Conservation (phyloP, 176 grass and related monocot species). For the Bothriochloa decipiens region DNA sequence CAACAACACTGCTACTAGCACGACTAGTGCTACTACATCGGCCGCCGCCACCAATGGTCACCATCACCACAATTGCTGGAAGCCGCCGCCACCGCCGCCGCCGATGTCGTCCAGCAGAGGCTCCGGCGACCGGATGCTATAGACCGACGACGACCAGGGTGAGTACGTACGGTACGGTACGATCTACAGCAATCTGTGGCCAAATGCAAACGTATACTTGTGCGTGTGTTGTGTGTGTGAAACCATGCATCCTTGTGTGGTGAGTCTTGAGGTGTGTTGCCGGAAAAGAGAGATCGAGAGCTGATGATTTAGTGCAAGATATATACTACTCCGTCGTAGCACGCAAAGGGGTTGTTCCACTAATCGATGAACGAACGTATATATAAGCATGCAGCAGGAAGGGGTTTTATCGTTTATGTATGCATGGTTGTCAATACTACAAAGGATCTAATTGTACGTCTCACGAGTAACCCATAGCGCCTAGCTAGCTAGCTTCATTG, state of each 20-base stretch:
- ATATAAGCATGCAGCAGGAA: not conserved
- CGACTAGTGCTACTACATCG: not conserved
- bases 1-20: not conserved
- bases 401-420: not conserved
- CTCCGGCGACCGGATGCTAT: not conserved
- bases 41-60: not conserved
- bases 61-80: not conserved
- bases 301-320: not conserved
- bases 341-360: not conserved
- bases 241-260: not conserved
- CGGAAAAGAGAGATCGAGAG: not conserved
- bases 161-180: not conserved
- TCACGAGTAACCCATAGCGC: not conserved
- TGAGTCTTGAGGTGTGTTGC: not conserved
- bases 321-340: too few species aligned
- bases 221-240: not conserved
- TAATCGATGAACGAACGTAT: not conserved
- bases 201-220: not conserved
- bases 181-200: not conserved
- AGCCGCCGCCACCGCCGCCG: not conserved
- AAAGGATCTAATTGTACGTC: constrained; percentile 23
- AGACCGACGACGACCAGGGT: not conserved
- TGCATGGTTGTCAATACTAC: not conserved
- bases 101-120: constrained; percentile 4
- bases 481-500: constrained; percentile 39